Evolutionary conservation across 805 yeast species (phyloP), one percentile per base, ranked within the genome.

Genomic region (Nakazawaea peltata): DNA sequence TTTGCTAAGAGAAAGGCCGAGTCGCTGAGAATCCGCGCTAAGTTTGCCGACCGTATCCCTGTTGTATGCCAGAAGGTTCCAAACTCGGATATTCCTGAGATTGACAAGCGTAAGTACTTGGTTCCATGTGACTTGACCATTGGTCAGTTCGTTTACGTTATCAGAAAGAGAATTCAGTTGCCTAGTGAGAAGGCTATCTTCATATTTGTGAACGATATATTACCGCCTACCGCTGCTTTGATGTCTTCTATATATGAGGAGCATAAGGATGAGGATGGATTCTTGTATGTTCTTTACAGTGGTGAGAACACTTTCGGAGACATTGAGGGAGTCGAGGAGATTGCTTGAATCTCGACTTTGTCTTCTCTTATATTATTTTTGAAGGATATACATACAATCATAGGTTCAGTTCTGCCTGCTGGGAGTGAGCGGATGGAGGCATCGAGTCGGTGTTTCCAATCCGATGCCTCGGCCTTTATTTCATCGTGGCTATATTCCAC

Each of bases 161-260:
- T 92, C 49, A 80, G 98, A 62, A 88, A 90, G 65, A 81, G 98
- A 59, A 88, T 92, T 59, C 83, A 83, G 67, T 72, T 92, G 44
- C 95, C 96, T 32, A 83, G 95, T 19, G 98, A 92, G 60, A 88
- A 90, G 78, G 98, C 98, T 29, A 90, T 92, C 45, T 92, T 92
- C 61, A 87, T 92, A 46, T 92, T 92, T 58, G 95, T 92, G 44
- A 90, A 92, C 55, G 98, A 92, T 57, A 87, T 92, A 39, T 71
- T 92, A 48, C 98, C 98, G 9, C 97, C 97, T 31, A 92, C 98
- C 3, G 97, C 97, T 15, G 95, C 97, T 13, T 72, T 92, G 47
- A 86, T 92, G 92, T 81, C 94, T 49, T 74, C 92, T 17, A 82
- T 92, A 44, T 92, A 92, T 55, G 94, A 88, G 51, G 97, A 92